Percentiles rank a stretch among this genome's conserved stretches.
phyloP scores from a whole-genome alignment of 2,329 filamentous ascomycete genomes.

The Tolypocladium capitatum region DNA sequence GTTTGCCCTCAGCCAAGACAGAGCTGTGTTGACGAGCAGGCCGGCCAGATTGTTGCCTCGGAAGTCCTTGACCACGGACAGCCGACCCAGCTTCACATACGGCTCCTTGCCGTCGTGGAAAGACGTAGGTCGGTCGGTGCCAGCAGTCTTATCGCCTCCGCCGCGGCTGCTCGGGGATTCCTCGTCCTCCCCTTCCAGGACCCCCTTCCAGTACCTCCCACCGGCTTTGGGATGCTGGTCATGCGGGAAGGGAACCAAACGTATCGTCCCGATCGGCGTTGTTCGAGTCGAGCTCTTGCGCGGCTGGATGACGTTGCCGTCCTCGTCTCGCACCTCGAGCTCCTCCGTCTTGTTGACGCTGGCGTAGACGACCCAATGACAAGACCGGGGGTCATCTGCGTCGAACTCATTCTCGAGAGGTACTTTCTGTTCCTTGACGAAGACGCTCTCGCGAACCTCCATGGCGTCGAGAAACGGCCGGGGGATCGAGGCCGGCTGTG shows the following conservation, averaged over 20 bases:
- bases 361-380: slow-evolving; percentile 81
- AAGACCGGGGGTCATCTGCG: slow-evolving; percentile 62
- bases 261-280: slow-evolving; percentile 57
- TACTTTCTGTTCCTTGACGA: slow-evolving; percentile 45
- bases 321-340: slow-evolving; percentile 28
- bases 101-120: slow-evolving; percentile 52
- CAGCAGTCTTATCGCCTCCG: slow-evolving; percentile 8
- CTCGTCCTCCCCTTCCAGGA: slow-evolving; percentile 16
- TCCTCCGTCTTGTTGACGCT: slow-evolving; percentile 37
- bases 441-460: slow-evolving; percentile 47
- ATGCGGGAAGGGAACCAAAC: slow-evolving; percentile 73
- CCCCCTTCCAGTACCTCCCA: slow-evolving; percentile 32
- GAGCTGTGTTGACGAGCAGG: slow-evolving; percentile 51
- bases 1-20: slow-evolving; percentile 55
- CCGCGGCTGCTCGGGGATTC: not conserved
- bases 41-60: slow-evolving; percentile 52
- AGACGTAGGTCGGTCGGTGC: slow-evolving; percentile 30
- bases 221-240: slow-evolving; percentile 44
- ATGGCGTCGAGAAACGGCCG: slow-evolving; percentile 49
- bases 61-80: slow-evolving; percentile 56
- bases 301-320: slow-evolving; percentile 26
- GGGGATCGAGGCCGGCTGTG: slow-evolving; percentile 35
- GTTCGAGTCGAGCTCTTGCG: slow-evolving; percentile 29
- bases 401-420: slow-evolving; percentile 63
- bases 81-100: slow-evolving; percentile 69